Conservation (phyloP, 768 basidiomycete species). For the Psilocybe cubensis region DNA sequence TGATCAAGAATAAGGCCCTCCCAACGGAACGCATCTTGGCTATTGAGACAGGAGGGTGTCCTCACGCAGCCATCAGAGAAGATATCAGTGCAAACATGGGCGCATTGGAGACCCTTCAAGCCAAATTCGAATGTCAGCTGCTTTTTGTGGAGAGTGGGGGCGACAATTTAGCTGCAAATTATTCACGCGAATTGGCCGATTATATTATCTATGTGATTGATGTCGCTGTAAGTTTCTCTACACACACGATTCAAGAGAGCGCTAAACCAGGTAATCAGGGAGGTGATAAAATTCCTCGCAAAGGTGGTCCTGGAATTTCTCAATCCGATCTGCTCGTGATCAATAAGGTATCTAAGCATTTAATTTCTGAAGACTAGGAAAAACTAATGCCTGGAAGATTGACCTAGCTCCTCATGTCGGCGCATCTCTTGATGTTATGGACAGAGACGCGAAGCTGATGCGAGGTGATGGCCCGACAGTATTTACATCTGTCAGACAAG, state of each 20-base stretch:
- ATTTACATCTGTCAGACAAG: conserved; percentile 83
- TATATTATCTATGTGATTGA: conserved; percentile 96
- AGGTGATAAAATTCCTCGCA: conserved; percentile 97
- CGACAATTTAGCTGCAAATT: conserved; percentile 97
- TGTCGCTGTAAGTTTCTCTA: conserved; percentile 59
- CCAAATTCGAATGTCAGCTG: conserved; percentile 86
- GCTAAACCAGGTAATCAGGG: conserved; percentile 51
- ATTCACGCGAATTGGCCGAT: conserved; percentile 94
- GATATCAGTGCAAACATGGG: conserved; percentile 98
- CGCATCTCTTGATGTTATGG: conserved; percentile 95
- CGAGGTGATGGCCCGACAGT: conserved; percentile 93
- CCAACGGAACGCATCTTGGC: conserved; percentile 86
- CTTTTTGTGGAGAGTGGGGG: conserved; percentile 97
- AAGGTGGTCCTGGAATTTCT: conserved; percentile 97
- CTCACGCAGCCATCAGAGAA: conserved; percentile 97
- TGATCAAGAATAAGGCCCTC: conserved; percentile 91
- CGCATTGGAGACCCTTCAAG: conserved; percentile 92
- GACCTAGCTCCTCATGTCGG: conserved; percentile 93
- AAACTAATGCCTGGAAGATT: conserved; percentile 51
- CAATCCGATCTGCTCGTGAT: conserved; percentile 93
- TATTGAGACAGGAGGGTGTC: conserved; percentile 98
- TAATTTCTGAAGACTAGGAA: no score
- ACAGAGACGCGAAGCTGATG: conserved; percentile 91
- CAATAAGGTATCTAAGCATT: conserved; percentile 73
- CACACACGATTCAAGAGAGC: not conserved